A percentile compares a stretch with the other conserved stretches of the same genome.
Conservation (phyloP, 371 early-diverging fungal genomes). For the Haplosporangium sp. region DNA sequence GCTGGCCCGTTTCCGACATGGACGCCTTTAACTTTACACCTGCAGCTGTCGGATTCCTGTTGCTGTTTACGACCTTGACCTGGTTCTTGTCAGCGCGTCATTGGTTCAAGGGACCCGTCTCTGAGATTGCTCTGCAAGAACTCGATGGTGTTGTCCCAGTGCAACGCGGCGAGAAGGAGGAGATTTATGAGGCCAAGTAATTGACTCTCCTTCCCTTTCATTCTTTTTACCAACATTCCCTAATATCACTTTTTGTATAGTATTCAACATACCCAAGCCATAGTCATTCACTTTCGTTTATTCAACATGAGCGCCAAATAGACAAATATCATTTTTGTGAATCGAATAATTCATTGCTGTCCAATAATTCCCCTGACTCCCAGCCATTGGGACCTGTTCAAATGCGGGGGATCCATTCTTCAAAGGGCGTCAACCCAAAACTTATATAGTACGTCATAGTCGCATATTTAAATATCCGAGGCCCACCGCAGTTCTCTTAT, state of each 20-base stretch:
- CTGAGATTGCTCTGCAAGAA: conserved; percentile 49
- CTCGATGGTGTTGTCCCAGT: conserved; percentile 34
- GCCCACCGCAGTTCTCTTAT: too few species aligned
- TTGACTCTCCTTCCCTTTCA: background rate
- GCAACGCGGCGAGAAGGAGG: conserved; percentile 19
- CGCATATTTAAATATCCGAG: too few species aligned
- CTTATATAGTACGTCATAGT: too few species aligned
- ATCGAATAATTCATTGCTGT: too few species aligned
- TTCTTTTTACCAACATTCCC: background rate
- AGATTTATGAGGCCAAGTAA: conserved; percentile 27
- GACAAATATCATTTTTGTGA: too few species aligned
- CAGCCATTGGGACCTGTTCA: too few species aligned
- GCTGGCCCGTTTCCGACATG: conserved; percentile 29
- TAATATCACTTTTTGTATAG: conserved; percentile 11
- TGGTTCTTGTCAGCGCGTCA: conserved; percentile 62
- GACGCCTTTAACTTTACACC: conserved; percentile 66
- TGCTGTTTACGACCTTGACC: conserved; percentile 57
- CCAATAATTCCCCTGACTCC: too few species aligned
- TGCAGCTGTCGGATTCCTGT: conserved; percentile 63
- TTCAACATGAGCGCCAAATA: too few species aligned
- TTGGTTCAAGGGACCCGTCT: conserved; percentile 59
- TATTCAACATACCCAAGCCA: conserved; percentile 29
- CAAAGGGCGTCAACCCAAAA: too few species aligned
- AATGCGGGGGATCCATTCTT: too few species aligned
- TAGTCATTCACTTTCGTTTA: too few species aligned